phyloP scores from a whole-genome alignment of 2,329 filamentous ascomycete genomes.

The Alternaria hordeiaustralica region DNA sequence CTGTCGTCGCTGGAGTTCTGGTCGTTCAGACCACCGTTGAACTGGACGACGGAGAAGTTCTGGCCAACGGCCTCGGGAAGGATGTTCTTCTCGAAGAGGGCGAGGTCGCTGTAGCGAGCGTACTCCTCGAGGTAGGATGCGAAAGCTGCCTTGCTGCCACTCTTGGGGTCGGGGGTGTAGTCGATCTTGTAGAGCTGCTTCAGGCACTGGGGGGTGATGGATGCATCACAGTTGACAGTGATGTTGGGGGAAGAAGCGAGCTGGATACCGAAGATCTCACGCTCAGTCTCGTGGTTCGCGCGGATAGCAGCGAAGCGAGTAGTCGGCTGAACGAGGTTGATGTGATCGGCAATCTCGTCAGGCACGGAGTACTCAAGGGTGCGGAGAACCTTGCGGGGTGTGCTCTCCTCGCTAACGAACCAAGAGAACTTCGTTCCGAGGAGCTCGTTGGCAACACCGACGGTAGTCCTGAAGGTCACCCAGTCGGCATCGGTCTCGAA shows the following conservation, averaged over 20 bases:
- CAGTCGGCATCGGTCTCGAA: conserved; percentile 49
- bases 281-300: conserved; percentile 24
- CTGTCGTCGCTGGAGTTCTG: conserved; percentile 30
- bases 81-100: conserved; percentile 51
- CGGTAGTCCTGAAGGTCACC: conserved; percentile 48
- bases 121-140: conserved; percentile 61
- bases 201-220: conserved; percentile 57
- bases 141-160: conserved; percentile 59
- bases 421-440: conserved; percentile 58
- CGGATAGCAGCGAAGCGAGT: conserved; percentile 55
- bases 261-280: conserved; percentile 24
- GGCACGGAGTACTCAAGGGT: conserved; percentile 52
- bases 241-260: conserved; percentile 19
- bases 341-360: conserved; percentile 46
- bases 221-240: conserved; percentile 27
- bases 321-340: conserved; percentile 60
- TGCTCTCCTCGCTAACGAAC: conserved; percentile 46
- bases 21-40: conserved; percentile 33
- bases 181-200: conserved; percentile 59
- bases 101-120: conserved; percentile 56
- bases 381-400: conserved; percentile 52
- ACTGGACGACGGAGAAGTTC: conserved; percentile 52
- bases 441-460: conserved; percentile 50
- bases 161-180: conserved; percentile 54
- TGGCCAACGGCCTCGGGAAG: conserved; percentile 45